Evolutionary conservation across 176 grass and related monocot species (phyloP).

Genomic region (Eremochloa ophiuroides): DNA sequence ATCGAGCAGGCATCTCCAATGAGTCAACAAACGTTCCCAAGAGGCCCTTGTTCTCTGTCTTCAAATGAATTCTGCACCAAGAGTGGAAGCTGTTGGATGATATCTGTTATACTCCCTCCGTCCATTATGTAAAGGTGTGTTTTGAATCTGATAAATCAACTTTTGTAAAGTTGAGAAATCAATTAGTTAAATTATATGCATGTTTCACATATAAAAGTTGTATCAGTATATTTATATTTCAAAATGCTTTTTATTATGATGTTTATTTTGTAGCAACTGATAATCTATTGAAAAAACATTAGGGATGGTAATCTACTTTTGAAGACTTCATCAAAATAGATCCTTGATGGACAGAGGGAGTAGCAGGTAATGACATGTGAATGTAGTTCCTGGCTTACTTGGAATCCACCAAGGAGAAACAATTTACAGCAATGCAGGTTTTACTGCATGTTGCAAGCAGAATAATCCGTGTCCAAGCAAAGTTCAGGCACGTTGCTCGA

Average conservation of each 20-base stretch:
- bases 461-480: slow-evolving; percentile 51
- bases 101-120: not conserved
- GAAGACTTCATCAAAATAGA: not conserved
- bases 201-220: not conserved
- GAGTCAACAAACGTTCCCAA: slow-evolving; percentile 62
- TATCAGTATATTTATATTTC: not conserved
- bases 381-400: slow-evolving; percentile 57
- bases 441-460: slow-evolving; percentile 70
- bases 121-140: not conserved
- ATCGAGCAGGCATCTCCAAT: slow-evolving; percentile 60
- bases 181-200: not conserved
- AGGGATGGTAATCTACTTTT: not conserved
- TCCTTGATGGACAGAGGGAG: not conserved
- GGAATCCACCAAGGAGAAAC: slow-evolving; percentile 57
- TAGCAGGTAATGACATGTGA: not conserved
- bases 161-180: not conserved
- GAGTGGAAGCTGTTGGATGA: slow-evolving; percentile 19
- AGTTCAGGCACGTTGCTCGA: slow-evolving; percentile 41
- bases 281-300: not conserved
- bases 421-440: slow-evolving; percentile 59
- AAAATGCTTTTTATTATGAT: not conserved
- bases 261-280: not conserved
- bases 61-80: slow-evolving; percentile 47
- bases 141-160: not conserved
- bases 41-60: slow-evolving; percentile 32